Evolutionary conservation across 108 stramenopile genomes (phyloP), one percentile per base, ranked within the genome.

Genomic region (Cyclotella choctawhatcheeana): DNA sequence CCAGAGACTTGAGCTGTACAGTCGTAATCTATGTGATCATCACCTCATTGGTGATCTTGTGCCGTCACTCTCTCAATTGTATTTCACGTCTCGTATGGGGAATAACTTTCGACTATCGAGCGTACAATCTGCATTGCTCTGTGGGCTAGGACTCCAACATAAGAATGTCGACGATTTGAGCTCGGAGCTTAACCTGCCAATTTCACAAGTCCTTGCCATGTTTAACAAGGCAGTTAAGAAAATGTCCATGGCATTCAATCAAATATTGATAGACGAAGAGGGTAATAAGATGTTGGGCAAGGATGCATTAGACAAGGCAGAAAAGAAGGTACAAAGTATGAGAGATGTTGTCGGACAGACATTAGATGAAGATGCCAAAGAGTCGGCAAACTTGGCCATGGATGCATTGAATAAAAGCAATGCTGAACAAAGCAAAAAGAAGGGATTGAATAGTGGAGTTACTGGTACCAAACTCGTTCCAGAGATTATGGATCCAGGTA

Each of bases 21-120:
- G 97, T 26, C 87, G 98, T 34, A 98, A 99, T 62, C 78, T 99
- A 29, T 99, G 97, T 64, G 99, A 99, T 78, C 96, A 98, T 74
- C 99, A 99, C 83, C 73, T 99, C 25, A 85, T 99, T 43, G 91
- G 94, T 0, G 99, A 99, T 79, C 87, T 99, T 16, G 47, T 99
- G 14, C 97, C 98, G 20, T 77, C 71, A 3, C 76, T 99, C 14
- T 83, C 96, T 32, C 77, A 89, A 40, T 76, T 99, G n/a, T 97
- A 94, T 79, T 99, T 99, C 75, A 73, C 90, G 17, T 84, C 92
- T 18, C 81, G 95, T 20, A 86, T 98, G 64, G 93, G 93, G 25
- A 56, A 71, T 10, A 82, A 77, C 35, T 88, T 89, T 53, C 81
- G 77, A 29, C 85, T 97, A 17, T 96, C 94, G 1, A 84, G 87